Conservation (phyloP, 2,329 filamentous ascomycete species). For the Aureobasidium musti region DNA sequence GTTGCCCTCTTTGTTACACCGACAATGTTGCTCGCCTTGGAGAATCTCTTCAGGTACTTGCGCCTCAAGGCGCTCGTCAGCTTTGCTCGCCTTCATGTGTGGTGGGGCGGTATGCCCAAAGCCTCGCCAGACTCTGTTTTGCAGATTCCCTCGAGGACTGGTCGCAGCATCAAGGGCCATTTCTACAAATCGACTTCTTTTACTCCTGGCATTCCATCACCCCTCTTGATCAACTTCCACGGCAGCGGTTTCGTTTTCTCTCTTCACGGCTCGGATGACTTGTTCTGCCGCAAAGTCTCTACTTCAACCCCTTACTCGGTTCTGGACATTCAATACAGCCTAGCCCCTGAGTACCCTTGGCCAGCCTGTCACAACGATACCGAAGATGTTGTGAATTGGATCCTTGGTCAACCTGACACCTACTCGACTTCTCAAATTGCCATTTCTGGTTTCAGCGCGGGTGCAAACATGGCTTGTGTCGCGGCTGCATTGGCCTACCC, state of each 20-base stretch:
- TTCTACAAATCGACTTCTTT: slow-evolving; percentile 33
- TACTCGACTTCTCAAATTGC: slow-evolving; percentile 41
- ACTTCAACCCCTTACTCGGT: slow-evolving; percentile 43
- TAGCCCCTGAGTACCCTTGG: slow-evolving; percentile 51
- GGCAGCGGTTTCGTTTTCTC: slow-evolving; percentile 42
- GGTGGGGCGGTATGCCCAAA: slow-evolving; percentile 1
- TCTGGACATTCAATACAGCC: slow-evolving; percentile 47
- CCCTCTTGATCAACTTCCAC: slow-evolving; percentile 43
- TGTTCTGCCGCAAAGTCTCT: slow-evolving; percentile 44
- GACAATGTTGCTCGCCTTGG: slow-evolving; percentile 11
- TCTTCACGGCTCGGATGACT: slow-evolving; percentile 46
- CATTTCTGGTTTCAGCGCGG: slow-evolving; percentile 47
- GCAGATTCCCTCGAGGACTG: slow-evolving; percentile 34
- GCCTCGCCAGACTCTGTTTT: slow-evolving; percentile 17
- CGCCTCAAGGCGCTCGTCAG: slow-evolving; percentile 34
- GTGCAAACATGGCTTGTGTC: slow-evolving; percentile 45
- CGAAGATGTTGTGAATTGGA: slow-evolving; percentile 50
- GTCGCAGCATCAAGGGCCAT: slow-evolving; percentile 34
- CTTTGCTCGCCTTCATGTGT: slow-evolving; percentile 30
- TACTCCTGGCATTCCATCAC: slow-evolving; percentile 29
- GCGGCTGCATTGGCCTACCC: slow-evolving; percentile 39
- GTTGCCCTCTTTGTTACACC: neutral
- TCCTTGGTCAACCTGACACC: slow-evolving; percentile 37
- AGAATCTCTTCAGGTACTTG: slow-evolving; percentile 24
- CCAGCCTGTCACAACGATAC: slow-evolving; percentile 48